Evolutionary conservation across 352 stramenopile species (phyloP).

Genomic region (Pythium oligandrum): DNA sequence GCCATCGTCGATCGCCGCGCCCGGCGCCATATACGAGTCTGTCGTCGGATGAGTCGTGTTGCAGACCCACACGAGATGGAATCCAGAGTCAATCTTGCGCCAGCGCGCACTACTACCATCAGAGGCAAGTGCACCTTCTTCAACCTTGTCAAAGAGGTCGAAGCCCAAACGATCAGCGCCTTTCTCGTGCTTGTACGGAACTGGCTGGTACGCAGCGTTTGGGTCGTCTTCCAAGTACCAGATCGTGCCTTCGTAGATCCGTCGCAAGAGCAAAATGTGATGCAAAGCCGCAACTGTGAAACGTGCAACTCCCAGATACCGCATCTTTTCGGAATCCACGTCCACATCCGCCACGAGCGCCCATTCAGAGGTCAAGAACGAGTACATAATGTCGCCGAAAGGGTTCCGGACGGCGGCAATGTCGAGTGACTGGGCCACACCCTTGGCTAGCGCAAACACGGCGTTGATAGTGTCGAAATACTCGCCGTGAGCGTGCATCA

Average conservation of each 20-base stretch:
- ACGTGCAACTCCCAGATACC: conserved; percentile 34
- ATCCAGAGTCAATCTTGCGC: conserved; percentile 24
- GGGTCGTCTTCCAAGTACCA: conserved; percentile 23
- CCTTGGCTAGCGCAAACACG: conserved; percentile 63
- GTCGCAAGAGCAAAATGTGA: conserved; percentile 24
- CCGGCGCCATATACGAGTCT: conserved; percentile 23
- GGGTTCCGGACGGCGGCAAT: conserved; percentile 45
- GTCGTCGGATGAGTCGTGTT: conserved; percentile 27
- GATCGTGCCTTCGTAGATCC: conserved; percentile 20
- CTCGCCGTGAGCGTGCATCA: conserved; percentile 47
- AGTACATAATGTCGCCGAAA: conserved; percentile 50
- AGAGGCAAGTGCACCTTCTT: conserved; percentile 7
- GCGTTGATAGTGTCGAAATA: conserved; percentile 47
- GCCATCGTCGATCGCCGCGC: conserved; percentile 28
- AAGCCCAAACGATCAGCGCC: background rate
- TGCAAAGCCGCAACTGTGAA: conserved; percentile 37
- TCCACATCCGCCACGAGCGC: conserved; percentile 58
- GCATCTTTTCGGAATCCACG: conserved; percentile 40
- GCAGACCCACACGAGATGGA: conserved; percentile 37
- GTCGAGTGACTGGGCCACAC: conserved; percentile 54
- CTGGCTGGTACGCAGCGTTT: conserved; percentile 9
- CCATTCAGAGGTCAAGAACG: conserved; percentile 83
- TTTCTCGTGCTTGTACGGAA: conserved; percentile 18
- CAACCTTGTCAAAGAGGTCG: background rate
- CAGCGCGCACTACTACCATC: conserved; percentile 16